phyloP scores from a whole-genome alignment of 2,329 filamentous ascomycete genomes.

The Alternaria sp. region DNA sequence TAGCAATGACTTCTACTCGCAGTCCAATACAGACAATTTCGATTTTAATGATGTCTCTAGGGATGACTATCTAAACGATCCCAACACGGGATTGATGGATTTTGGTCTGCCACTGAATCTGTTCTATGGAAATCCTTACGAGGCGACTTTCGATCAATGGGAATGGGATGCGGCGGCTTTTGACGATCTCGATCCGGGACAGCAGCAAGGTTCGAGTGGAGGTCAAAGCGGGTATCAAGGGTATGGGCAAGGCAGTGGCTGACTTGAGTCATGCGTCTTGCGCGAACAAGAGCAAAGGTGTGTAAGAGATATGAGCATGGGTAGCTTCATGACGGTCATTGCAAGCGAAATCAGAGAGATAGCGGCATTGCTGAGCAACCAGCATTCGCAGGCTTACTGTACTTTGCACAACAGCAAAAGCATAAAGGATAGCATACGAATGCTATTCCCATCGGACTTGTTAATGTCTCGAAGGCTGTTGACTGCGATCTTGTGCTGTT shows the following conservation, averaged over 20 bases:
- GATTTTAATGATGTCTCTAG: neutral
- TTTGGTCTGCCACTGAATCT: constrained; percentile 14
- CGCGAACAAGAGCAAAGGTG: neutral
- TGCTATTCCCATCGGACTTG: neutral
- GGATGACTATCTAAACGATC: constrained; percentile 3
- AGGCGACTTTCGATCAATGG: constrained; percentile 22
- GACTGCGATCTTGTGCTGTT: neutral
- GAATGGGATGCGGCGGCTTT: constrained; percentile 12
- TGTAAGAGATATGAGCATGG: neutral
- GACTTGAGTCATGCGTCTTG: neutral
- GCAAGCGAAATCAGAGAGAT: neutral
- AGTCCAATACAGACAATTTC: neutral
- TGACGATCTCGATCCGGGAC: neutral
- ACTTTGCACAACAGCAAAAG: neutral
- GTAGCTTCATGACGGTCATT: neutral
- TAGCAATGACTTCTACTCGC: constrained; percentile 1
- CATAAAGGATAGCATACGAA: neutral
- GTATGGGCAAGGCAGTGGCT: neutral
- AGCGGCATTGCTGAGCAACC: neutral
- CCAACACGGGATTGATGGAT: neutral
- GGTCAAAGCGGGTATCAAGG: neutral
- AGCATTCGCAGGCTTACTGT: neutral
- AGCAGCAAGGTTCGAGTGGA: neutral
- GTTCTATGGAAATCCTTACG: constrained; percentile 25
- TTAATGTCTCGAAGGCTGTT: too few relatives aligned